Conservation (phyloP, 1,284 basidiomycete genomes). For the Phylloporus sp. region DNA sequence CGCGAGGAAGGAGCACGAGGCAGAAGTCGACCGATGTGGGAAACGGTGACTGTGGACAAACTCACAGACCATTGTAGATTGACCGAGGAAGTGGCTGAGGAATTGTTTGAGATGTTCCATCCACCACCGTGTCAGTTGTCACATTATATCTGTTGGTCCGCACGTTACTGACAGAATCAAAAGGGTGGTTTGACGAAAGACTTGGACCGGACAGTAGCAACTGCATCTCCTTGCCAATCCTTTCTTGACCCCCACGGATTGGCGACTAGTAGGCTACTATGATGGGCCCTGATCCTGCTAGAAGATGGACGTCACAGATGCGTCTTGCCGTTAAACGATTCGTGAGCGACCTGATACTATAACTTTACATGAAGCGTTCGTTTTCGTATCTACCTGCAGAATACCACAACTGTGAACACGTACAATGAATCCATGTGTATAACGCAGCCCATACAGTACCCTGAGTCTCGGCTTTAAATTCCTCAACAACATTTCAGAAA, state of each 20-base stretch:
- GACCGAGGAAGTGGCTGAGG: background rate
- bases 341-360: background rate
- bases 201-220: background rate
- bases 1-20: too few species aligned
- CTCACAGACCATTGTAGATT: background rate
- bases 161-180: background rate
- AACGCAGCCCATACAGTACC: too few species aligned
- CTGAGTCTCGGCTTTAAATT: too few species aligned
- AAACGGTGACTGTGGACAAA: background rate
- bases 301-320: too few species aligned
- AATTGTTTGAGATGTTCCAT: background rate
- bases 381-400: background rate
- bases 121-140: background rate
- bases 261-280: too few species aligned
- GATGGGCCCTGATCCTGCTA: too few species aligned
- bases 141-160: background rate
- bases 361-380: background rate
- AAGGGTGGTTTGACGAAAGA: background rate
- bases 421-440: too few species aligned
- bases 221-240: background rate
- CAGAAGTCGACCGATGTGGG: too few species aligned
- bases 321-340: too few species aligned
- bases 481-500: too few species aligned
- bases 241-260: background rate
- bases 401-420: too few species aligned